Evolutionary conservation across 2,329 filamentous ascomycete genomes (phyloP), one percentile per base, ranked within the genome.

Genomic region (Amylocarpus encephaloides): DNA sequence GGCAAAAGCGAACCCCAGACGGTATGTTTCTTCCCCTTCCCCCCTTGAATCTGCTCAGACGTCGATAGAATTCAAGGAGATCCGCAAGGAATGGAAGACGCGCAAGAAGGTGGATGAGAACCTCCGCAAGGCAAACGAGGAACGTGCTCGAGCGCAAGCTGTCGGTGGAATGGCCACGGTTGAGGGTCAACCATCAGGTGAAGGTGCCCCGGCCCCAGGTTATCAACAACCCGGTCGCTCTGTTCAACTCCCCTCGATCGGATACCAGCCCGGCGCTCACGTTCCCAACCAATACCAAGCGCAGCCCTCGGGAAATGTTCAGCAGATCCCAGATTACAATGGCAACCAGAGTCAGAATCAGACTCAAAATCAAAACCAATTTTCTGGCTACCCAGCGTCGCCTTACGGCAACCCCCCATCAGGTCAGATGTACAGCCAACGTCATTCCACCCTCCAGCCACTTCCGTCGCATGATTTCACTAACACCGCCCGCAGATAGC

Each of bases 81-180:
- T 97, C 53, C 87, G 93, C 57, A 97, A 97, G 67, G 92, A 97
- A 66, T 98, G 93, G 93, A 98, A 97, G 74, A 88, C 88, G 35
- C 89, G 93, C 65, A 97, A 97, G 81, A 98, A 98, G 88, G 93
- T 97, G 68, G 92, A 97, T 63, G 92, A 97, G 59, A 85, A 85
- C 46, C 78, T 82, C 62, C 87, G 91, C 65, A 96, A 96, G 75
- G 86, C 86, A 11, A 88, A 91, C 9, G 92, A 97, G 57, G 91
- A 96, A 66, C 79, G 85, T 58, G 78, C 83, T 55, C 86, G 91
- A 50, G 83, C 83, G 30, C 74, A 74, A 39, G 69, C 76, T 51
- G 74, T 71, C 34, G 50, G 50, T 18, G 42, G 43, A 26, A 26
- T 26, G 22, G 22, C 22, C 33, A 70, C 66, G 30, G 63, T 72